These are phyloP conservation scores for Trametes cubensis DNA, from an alignment of 768 basidiomycete species.

Conservation along the genomic window DNA sequence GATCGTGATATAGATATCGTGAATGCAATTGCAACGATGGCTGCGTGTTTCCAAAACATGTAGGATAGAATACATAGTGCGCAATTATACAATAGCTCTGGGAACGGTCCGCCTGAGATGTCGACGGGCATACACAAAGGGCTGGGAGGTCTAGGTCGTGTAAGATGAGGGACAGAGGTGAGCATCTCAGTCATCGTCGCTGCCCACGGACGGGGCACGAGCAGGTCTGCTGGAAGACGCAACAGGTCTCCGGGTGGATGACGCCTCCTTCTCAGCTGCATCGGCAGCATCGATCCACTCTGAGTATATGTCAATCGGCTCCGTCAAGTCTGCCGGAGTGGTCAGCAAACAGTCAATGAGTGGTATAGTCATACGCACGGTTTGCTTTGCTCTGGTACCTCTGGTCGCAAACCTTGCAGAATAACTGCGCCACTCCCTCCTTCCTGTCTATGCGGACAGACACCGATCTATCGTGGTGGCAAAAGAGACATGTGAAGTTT, in stretches of 20 bases:
- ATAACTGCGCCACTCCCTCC: constrained; percentile 78
- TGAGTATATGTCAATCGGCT: constrained; percentile 87
- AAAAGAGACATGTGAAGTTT: constrained; percentile 84
- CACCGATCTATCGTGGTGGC: constrained; percentile 88
- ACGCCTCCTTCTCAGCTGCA: constrained; percentile 70
- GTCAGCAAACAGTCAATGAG: constrained; percentile 24
- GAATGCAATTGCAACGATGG: background rate
- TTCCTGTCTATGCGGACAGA: constrained; percentile 84
- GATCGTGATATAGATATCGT: too few species aligned
- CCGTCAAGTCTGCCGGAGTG: constrained; percentile 67
- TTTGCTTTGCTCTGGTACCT: constrained; percentile 86
- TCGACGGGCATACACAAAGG: constrained; percentile 1
- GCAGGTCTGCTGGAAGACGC: constrained; percentile 54
- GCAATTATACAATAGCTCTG: constrained; percentile 13
- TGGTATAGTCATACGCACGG: constrained; percentile 52
- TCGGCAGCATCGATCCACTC: constrained; percentile 92
- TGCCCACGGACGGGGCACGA: constrained; percentile 43
- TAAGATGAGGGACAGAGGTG: background rate
- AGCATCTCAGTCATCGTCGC: constrained; percentile 51
- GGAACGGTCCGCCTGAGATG: constrained; percentile 1
- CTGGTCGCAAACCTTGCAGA: constrained; percentile 86
- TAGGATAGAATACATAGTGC: constrained; percentile 17
- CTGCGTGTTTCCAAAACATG: background rate
- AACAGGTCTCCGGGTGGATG: constrained; percentile 51
- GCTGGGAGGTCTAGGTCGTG: background rate